Evolutionary conservation across 345 rosid species (phyloP).

Genomic region (Anastatica hierochuntica): DNA sequence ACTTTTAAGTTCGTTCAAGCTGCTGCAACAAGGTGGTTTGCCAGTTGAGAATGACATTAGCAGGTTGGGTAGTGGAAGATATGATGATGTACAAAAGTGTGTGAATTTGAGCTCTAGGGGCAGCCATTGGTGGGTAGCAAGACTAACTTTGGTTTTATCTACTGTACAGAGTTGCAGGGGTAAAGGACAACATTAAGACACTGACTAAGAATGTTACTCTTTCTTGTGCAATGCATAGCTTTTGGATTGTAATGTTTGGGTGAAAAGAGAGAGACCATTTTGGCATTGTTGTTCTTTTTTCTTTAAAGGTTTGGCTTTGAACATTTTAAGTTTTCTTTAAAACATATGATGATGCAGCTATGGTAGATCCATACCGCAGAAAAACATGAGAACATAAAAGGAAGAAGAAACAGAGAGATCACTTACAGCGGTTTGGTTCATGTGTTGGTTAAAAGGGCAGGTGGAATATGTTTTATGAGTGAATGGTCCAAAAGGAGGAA

Average conservation of each 20-base stretch:
- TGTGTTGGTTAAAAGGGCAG: too few relatives aligned
- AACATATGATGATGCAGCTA: not conserved
- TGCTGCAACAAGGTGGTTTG: constrained; percentile 10
- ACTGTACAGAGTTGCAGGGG: constrained; percentile 1
- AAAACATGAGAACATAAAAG: not conserved
- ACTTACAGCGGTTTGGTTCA: too few relatives aligned
- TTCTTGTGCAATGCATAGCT: not conserved
- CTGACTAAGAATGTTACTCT: constrained; percentile 1
- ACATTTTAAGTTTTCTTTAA: not conserved
- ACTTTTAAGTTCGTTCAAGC: constrained; percentile 5
- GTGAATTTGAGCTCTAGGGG: constrained; percentile 14
- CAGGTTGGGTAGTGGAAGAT: not conserved
- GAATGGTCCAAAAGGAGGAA: constrained; percentile 49
- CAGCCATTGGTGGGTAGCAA: constrained; percentile 4
- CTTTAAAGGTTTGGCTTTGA: not conserved
- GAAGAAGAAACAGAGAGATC: not conserved
- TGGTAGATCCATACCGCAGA: not conserved
- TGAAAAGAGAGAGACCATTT: constrained; percentile 1
- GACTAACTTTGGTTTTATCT: not conserved
- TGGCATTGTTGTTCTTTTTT: too few relatives aligned
- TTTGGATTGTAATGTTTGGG: constrained; percentile 11
- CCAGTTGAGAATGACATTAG: too few relatives aligned
- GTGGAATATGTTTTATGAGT: not conserved
- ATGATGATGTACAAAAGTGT: constrained; percentile 2
- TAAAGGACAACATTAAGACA: not conserved